Conservation (phyloP, 78 protist genomes). For the Emiliania huxleyi region DNA sequence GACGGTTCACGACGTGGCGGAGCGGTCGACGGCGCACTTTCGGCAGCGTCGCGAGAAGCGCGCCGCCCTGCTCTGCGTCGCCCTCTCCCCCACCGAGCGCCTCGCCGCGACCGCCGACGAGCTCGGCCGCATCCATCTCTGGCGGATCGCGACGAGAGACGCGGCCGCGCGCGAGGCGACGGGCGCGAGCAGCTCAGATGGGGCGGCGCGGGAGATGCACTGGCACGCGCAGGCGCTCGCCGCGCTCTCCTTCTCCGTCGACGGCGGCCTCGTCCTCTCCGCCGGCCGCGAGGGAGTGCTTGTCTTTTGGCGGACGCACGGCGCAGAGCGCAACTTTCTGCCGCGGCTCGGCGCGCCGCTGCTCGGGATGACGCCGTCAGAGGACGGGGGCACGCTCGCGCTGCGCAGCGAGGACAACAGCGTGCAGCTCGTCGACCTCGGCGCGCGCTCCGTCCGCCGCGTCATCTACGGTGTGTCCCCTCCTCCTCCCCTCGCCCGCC, state of each 20-base stretch:
- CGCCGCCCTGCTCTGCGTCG: neutral
- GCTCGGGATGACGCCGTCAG: neutral
- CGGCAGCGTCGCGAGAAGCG: neutral
- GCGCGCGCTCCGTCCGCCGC: neutral
- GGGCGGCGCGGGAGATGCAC: neutral
- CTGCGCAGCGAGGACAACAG: neutral
- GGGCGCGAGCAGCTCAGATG: neutral
- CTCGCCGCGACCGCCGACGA: neutral
- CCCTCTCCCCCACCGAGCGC: neutral
- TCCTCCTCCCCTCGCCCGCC: no score
- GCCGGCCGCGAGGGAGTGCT: conserved; percentile 14
- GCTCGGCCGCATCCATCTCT: neutral
- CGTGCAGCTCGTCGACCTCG: neutral
- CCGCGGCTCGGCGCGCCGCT: conserved; percentile 5
- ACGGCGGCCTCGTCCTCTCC: neutral
- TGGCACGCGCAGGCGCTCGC: conserved; percentile 18
- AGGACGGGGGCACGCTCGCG: neutral
- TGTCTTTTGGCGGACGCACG: neutral
- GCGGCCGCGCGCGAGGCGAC: neutral
- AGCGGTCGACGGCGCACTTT: no score
- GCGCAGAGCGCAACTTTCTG: neutral
- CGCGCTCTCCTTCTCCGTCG: conserved; percentile 17
- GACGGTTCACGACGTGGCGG: neutral
- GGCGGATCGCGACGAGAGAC: neutral
- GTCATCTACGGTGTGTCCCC: neutral